Base-by-base conservation (phyloP, 345 rosid species). In the Reutealis trisperma region DNA sequence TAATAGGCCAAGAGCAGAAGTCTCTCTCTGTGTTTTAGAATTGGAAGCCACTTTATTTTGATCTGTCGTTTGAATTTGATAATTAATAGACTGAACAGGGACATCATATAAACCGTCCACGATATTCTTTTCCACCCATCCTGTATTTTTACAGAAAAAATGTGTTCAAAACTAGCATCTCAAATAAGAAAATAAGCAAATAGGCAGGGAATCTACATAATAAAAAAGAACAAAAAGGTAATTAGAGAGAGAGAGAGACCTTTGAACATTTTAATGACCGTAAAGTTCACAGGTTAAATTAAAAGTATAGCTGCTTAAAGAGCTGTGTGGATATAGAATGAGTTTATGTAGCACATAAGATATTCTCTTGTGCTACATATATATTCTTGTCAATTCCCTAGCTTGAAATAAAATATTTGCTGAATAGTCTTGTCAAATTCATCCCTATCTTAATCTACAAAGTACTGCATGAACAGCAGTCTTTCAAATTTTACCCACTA, bases 1-100 rank as follows among this genome's bases (percentile, higher is more conserved):
- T 69, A 96, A 86, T 24, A 96, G 78, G 60, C 90, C 90, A 74
- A 96, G 98, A 42, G 97, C 94, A 75, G 90, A 91, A 67, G 75
- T 59, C n/a, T 84, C 84, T 54, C 71, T 74, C 54, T 70, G 57
- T 47, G 59, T 77, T 60, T 68, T 79, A 69, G 88, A 47, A 67
- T 68, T 73, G 41, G 89, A 79, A 78, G 70, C 67, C 62, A 74
- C 67, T 80, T 70, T 85, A 79, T 72, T 86, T 78, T 69, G 84
- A 86, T 78, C 79, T 41, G 66, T 73, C 11, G 42, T 75, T 77
- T 75, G 87, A 68, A 67, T 69, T 70, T 75, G 85, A 57, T 58
- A 79, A 81, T 82, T 77, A 72, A 51, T 63, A 51, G 85, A 80
- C 74, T 83, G 89, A 88, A 84, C 87, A 78, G 89, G 87, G 63